A percentile compares a stretch with the other conserved stretches of the same genome.
Conservation (phyloP, 768 basidiomycete genomes). For the Glaciozyma antarctica region DNA sequence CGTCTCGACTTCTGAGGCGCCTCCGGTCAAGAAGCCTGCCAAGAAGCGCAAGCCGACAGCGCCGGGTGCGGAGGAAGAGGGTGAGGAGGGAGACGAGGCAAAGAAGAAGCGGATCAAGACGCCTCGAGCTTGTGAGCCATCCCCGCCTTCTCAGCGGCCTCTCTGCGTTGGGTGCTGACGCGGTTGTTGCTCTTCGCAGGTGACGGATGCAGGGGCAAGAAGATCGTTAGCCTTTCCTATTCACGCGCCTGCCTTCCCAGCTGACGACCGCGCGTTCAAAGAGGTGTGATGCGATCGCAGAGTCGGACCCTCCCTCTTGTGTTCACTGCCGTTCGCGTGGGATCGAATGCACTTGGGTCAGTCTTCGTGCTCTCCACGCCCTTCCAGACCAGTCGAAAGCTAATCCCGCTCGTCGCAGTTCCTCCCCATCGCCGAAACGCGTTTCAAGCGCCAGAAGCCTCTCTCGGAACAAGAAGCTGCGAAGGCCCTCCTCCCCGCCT, state of each 20-base stretch:
- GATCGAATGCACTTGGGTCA: slow-evolving; percentile 69
- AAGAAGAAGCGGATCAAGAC: slow-evolving; percentile 83
- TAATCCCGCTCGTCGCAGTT: slow-evolving; percentile 43
- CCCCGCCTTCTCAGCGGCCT: slow-evolving; percentile 44
- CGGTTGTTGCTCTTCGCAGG: not conserved
- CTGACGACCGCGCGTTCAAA: slow-evolving; percentile 10
- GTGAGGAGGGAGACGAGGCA: slow-evolving; percentile 43
- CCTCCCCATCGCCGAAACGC: slow-evolving; percentile 94
- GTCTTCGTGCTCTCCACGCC: not conserved
- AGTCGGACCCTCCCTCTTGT: slow-evolving; percentile 68
- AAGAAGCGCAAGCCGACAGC: slow-evolving; percentile 9
- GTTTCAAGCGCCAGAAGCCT: slow-evolving; percentile 90
- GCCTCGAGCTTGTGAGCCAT: slow-evolving; percentile 82
- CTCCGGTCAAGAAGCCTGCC: not conserved
- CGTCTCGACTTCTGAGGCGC: too few species aligned
- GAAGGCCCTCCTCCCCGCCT: too few species aligned
- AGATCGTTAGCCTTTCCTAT: slow-evolving; percentile 47
- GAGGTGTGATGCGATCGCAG: slow-evolving; percentile 74
- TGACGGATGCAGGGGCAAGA: slow-evolving; percentile 47
- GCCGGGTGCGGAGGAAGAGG: not conserved
- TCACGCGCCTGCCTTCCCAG: slow-evolving; percentile 10
- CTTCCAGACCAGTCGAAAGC: not conserved
- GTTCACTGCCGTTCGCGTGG: slow-evolving; percentile 76
- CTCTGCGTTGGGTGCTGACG: not conserved
- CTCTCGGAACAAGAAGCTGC: too few species aligned